These are phyloP conservation scores for Meyerozyma carpophila DNA, from an alignment of 1,139 yeast genomes.

Conservation along the genomic window DNA sequence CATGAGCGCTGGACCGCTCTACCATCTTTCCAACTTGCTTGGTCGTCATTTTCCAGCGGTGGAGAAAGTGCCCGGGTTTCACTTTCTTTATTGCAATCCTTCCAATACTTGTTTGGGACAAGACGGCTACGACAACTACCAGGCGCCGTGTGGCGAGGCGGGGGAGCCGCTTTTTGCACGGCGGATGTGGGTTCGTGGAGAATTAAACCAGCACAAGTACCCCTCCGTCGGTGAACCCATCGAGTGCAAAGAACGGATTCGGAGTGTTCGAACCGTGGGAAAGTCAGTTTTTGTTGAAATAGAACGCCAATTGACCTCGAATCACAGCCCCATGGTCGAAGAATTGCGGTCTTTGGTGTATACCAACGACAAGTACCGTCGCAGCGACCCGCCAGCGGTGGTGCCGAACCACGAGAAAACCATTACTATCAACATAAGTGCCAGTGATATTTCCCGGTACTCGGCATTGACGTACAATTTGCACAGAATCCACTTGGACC, in stretches of 20 bases:
- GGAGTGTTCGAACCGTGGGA: constrained; percentile 27
- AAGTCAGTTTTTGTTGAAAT: constrained; percentile 41
- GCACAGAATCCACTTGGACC: constrained; percentile 76
- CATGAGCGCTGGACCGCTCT: neutral
- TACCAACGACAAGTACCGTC: constrained; percentile 21
- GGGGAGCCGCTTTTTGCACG: constrained; percentile 38
- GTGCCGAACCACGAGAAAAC: constrained; percentile 5
- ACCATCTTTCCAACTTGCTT: constrained; percentile 1
- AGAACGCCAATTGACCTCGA: constrained; percentile 26
- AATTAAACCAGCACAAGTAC: constrained; percentile 32
- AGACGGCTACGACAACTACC: constrained; percentile 84
- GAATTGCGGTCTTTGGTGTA: constrained; percentile 34
- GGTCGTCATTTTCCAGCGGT: neutral
- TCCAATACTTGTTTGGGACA: constrained; percentile 44
- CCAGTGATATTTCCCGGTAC: constrained; percentile 44
- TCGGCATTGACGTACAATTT: constrained; percentile 75
- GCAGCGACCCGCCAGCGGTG: neutral
- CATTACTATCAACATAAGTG: constrained; percentile 14
- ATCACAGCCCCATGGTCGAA: constrained; percentile 9
- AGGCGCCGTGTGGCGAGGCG: constrained; percentile 48
- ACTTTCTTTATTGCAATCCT: constrained; percentile 56
- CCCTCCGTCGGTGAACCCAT: constrained; percentile 9
- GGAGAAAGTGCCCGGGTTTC: constrained; percentile 43
- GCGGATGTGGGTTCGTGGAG: constrained; percentile 82
- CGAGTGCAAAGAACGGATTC: constrained; percentile 42